Percentiles rank a stretch among this genome's conserved stretches.
Evolutionary conservation across 768 basidiomycete genomes (phyloP).

Genomic region (Tylopilus balloui): DNA sequence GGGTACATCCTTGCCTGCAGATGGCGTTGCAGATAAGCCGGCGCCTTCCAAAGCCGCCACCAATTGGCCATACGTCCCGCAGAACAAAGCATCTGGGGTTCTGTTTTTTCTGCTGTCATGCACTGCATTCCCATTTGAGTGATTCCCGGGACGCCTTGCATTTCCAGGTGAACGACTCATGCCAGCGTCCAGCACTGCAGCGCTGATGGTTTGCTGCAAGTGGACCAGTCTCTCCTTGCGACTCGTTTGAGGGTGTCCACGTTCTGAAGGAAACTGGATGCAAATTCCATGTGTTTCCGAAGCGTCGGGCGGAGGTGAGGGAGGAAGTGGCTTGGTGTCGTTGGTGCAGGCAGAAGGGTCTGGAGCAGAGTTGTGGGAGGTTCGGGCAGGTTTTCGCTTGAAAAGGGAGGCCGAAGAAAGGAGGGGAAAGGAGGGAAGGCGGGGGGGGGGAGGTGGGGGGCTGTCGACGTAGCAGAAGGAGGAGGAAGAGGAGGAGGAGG

Average conservation of each 20-base stretch:
- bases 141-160: not conserved
- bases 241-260: slow-evolving; percentile 1
- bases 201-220: slow-evolving; percentile 35
- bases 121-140: not conserved
- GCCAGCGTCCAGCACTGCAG: slow-evolving; percentile 37
- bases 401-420: slow-evolving; percentile 23
- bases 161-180: slow-evolving; percentile 34
- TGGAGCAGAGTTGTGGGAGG: not conserved
- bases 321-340: slow-evolving; percentile 20
- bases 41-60: slow-evolving; percentile 36
- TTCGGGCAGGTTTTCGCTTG: slow-evolving; percentile 15
- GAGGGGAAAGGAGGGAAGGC: slow-evolving; percentile 13
- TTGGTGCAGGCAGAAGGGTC: too few species aligned
- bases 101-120: slow-evolving; percentile 12
- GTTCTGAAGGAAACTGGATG: slow-evolving; percentile 19
- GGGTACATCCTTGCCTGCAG: slow-evolving; percentile 26
- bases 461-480: slow-evolving; percentile 29
- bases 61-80: slow-evolving; percentile 43
- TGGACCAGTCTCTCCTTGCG: slow-evolving; percentile 24
- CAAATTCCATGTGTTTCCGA: slow-evolving; percentile 20
- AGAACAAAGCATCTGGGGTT: slow-evolving; percentile 33
- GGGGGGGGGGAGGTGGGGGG: slow-evolving; percentile 13
- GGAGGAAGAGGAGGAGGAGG: slow-evolving; percentile 15
- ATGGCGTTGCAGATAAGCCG: slow-evolving; percentile 34
- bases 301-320: slow-evolving; percentile 6